Percentiles rank a stretch among this genome's conserved stretches.
phyloP scores from a whole-genome alignment of 2,329 filamentous ascomycete species.

The Sclerotinia spermophila region DNA sequence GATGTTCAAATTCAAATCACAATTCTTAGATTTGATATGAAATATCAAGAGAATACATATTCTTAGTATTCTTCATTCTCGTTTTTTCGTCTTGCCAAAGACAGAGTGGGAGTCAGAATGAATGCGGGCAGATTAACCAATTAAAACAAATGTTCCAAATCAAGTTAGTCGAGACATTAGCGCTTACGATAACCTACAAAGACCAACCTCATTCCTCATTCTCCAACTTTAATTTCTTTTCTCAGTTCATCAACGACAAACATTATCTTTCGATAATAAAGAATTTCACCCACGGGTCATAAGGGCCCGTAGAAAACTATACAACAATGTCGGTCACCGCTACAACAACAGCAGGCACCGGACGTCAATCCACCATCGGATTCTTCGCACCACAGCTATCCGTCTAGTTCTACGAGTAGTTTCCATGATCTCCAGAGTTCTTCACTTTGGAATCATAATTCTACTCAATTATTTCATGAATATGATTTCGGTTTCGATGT shows the following conservation, averaged over 20 bases:
- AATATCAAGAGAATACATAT: background rate
- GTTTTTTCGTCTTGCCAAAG: no score
- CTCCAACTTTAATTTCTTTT: background rate
- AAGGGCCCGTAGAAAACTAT: conserved; percentile 29
- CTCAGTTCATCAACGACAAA: background rate
- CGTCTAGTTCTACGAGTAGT: background rate
- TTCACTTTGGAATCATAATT: conserved; percentile 5
- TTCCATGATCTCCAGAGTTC: conserved; percentile 8
- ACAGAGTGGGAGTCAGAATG: no score
- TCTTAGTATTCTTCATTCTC: no score
- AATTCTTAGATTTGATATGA: background rate
- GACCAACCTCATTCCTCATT: background rate
- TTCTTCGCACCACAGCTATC: conserved; percentile 23
- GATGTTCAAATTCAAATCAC: background rate
- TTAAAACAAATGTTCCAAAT: rapidly evolving
- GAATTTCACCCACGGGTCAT: conserved; percentile 24
- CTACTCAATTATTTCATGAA: conserved; percentile 4
- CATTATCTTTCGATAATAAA: conserved; percentile 5
- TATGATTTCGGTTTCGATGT: conserved; percentile 15
- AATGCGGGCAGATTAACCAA: no score
- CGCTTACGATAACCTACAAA: conserved; percentile 7
- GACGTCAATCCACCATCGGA: conserved; percentile 9
- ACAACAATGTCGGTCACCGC: conserved; percentile 25
- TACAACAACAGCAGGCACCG: conserved; percentile 10
- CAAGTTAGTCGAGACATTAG: background rate